Base-by-base conservation (phyloP, 2,329 filamentous ascomycete species). In the Atkinsonella texensis region DNA sequence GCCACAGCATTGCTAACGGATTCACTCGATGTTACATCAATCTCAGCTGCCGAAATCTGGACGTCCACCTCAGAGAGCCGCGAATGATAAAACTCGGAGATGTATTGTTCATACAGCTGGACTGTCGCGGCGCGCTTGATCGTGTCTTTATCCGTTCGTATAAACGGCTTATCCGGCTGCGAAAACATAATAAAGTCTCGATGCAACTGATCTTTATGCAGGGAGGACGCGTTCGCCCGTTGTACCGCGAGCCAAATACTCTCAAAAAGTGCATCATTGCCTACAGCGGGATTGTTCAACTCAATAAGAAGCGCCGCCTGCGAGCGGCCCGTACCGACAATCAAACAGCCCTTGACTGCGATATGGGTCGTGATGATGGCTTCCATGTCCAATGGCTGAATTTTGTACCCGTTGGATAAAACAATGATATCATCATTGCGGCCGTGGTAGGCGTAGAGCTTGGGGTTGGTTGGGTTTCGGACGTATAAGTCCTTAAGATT, bases 201-300 rank as follows among this genome's bases (percentile, higher is more conserved):
- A 48, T 63, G 64, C 1, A 79, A 59, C 39, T 70, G 68, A 3
- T 65, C 68, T 56, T 74, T 71, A 12, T 67, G 65, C 0, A 67
- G 65, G 12, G 67, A 65, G 0, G 58, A 53, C 2, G 60, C 56
- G 44, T 77, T 77, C 0, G 72, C 73, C 23, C 62, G 55, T 49
- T 75, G 63, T 0, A 78, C 64, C 0, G 57, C 60, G 0, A 65
- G 61, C 74, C 73, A 76, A 4, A 78, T 66, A 42, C 63, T 63
- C 6, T 75, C 67, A 3, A 76, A 53, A 2, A 70, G 54, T 7
- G 57, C 55, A 0, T 63, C 54, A 2, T 43, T 23, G n/a, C 20
- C 41, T 23, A 28, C 17, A 11, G 41, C 41, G 9, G 41, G 55
- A 17, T 60, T 60, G 42, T 60, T 63, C 11, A 61, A 20, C 52